Percentiles rank a stretch among this genome's conserved stretches.
Conservation (phyloP, 768 basidiomycete species). For the Russula olivacea region DNA sequence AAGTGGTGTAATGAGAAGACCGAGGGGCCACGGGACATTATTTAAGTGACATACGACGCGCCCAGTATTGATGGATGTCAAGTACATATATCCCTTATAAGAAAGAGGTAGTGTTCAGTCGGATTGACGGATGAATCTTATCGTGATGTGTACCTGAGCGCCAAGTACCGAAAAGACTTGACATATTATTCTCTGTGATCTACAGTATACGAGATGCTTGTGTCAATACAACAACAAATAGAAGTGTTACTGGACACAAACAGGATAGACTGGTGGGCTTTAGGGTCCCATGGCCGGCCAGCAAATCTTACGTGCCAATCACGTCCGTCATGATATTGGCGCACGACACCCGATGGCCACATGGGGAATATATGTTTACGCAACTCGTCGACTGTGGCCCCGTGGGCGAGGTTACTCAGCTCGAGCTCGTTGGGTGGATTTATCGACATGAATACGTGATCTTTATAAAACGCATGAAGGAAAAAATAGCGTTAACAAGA, state of each 20-base stretch:
- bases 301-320: conserved; percentile 61
- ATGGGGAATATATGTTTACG: conserved; percentile 49
- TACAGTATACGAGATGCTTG: conserved; percentile 27
- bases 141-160: conserved; percentile 35
- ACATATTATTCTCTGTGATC: conserved; percentile 56
- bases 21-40: conserved; percentile 16
- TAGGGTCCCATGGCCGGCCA: conserved; percentile 62
- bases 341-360: conserved; percentile 60
- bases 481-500: neutral
- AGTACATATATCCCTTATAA: conserved; percentile 64
- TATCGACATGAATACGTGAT: conserved; percentile 69
- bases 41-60: conserved; percentile 39
- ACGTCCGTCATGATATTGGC: conserved; percentile 39
- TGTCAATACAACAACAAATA: conserved; percentile 11
- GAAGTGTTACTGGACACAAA: conserved; percentile 31
- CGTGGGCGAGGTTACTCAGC: conserved; percentile 40
- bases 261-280: conserved; percentile 49
- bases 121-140: conserved; percentile 18
- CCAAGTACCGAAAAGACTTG: conserved; percentile 58
- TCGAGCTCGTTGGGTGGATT: conserved; percentile 58
- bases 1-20: conserved; percentile 16
- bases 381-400: conserved; percentile 54
- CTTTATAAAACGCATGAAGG: conserved; percentile 33
- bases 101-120: conserved; percentile 1
- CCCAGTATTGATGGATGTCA: conserved; percentile 48